These are phyloP conservation scores for Phytophthora kernoviae DNA, from an alignment of 352 stramenopile species.

Conservation along the genomic window DNA sequence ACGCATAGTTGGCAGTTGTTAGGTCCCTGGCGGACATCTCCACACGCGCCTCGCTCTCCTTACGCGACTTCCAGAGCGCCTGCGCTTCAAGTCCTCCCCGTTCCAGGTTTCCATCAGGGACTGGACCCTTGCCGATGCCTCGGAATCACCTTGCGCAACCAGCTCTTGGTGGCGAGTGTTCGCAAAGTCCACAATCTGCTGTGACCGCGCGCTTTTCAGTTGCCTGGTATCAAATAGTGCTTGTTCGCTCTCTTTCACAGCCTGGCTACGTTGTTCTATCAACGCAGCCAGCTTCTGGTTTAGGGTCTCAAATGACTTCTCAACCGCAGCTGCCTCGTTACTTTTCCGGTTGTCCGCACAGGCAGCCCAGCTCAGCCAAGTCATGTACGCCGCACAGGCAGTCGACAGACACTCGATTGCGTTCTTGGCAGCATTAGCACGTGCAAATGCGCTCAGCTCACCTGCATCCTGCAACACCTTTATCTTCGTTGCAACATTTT, in stretches of 20 bases:
- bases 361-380: slow-evolving; percentile 40
- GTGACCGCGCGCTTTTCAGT: slow-evolving; percentile 30
- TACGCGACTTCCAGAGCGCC: slow-evolving; percentile 30
- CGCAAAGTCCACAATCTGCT: slow-evolving; percentile 43
- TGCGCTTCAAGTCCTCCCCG: slow-evolving; percentile 40
- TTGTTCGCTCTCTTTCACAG: slow-evolving; percentile 32
- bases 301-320: slow-evolving; percentile 31
- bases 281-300: slow-evolving; percentile 21
- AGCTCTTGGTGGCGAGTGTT: slow-evolving; percentile 37
- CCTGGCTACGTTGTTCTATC: slow-evolving; percentile 15
- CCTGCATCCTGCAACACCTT: slow-evolving; percentile 21
- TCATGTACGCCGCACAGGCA: slow-evolving; percentile 46
- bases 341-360: slow-evolving; percentile 12
- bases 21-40: slow-evolving; percentile 13
- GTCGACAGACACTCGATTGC: slow-evolving; percentile 49
- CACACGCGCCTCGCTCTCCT: slow-evolving; percentile 31
- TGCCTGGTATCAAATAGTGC: slow-evolving; percentile 31
- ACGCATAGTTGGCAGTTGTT: slow-evolving; percentile 26
- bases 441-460: slow-evolving; percentile 28
- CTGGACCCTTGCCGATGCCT: slow-evolving; percentile 37
- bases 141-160: slow-evolving; percentile 27
- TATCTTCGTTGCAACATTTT: slow-evolving; percentile 26
- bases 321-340: slow-evolving; percentile 23
- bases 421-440: slow-evolving; percentile 43
- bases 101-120: slow-evolving; percentile 43